Evolutionary conservation across 1,284 basidiomycete species (phyloP), one percentile per base, ranked within the genome.

Genomic region (Ustilago cynodontis): DNA sequence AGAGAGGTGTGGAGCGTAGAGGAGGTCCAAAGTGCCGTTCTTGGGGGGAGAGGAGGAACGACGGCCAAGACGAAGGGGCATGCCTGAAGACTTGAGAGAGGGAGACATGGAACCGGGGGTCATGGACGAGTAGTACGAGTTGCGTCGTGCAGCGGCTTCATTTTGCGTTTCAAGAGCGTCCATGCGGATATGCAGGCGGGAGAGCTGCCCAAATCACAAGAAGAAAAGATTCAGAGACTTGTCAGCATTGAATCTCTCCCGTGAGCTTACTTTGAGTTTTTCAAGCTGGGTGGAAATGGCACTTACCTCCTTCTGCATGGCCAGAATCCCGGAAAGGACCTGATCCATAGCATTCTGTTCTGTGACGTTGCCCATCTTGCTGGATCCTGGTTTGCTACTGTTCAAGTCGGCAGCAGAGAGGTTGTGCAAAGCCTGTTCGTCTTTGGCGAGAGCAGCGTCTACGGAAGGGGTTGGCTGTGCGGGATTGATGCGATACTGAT

Each of bases 231-330:
- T 43, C 22, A 29, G 33, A 28, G 16, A 37, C 26, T 55, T 65
- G 43, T 45, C 22, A 26, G 54, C 16, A 55, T 26, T 6, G 37
- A n/a, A 13, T 18, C 26, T 2, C 13, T 45, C 20, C 13, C 33
- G 31, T 33, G n/a, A n/a, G n/a, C n/a, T 33, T 33, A 5, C 11
- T 24, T 24, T 39, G 18, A 22, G 35, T 14, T 11, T 37, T 37
- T 37, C 35, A 37, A 33, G 31, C 35, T 14, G 9, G 26, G 3
- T 13, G 26, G 10, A 52, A 37, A 18, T 20, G 9, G 6, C 4
- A 70, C 79, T 54, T 49, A 82, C 78, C 71, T 84, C 82, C 45
- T 79, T 79, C 67, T 83, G 82, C 76, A 85, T 79, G 9, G 75
- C 55, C 20, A 71, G 33, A 56, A 85, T 75, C 50, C 83, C 84